phyloP scores from a whole-genome alignment of 768 basidiomycete species.

The Pulveroboletus sp. region DNA sequence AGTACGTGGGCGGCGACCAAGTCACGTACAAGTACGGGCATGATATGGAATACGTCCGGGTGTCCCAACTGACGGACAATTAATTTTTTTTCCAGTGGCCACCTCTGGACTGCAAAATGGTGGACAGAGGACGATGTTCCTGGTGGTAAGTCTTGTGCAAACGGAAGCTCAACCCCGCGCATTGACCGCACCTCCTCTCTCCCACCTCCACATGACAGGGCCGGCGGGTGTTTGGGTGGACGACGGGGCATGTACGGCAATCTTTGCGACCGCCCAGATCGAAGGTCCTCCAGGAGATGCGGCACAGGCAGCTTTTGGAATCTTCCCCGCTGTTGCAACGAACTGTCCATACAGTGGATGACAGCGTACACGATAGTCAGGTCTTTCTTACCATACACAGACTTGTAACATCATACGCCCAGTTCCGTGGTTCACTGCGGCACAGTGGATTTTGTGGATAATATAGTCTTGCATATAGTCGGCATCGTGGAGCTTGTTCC shows the following conservation, averaged over 20 bases:
- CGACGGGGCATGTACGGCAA: conserved; percentile 6
- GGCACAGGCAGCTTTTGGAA: conserved; percentile 2
- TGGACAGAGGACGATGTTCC: conserved; percentile 42
- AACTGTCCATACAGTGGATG: not conserved
- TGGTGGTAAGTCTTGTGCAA: conserved; percentile 22
- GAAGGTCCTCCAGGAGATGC: not conserved
- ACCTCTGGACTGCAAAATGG: conserved; percentile 48
- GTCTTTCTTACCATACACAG: too few relatives aligned
- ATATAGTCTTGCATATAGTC: not conserved
- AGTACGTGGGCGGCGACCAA: conserved; percentile 44
- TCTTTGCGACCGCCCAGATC: conserved; percentile 3
- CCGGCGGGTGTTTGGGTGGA: conserved; percentile 16
- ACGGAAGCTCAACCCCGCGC: not conserved
- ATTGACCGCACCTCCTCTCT: too few relatives aligned
- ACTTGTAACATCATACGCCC: not conserved
- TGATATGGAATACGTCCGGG: too few relatives aligned
- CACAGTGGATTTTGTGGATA: not conserved
- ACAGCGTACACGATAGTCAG: not conserved
- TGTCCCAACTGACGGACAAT: not conserved
- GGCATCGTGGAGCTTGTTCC: too few relatives aligned
- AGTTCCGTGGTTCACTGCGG: not conserved
- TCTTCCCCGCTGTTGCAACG: not conserved
- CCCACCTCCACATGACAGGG: conserved; percentile 1
- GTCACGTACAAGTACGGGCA: conserved; percentile 40
- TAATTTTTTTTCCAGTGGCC: conserved; percentile 32